Evolutionary conservation across 2,329 filamentous ascomycete genomes (phyloP).

Genomic region (Leptographium procerum): DNA sequence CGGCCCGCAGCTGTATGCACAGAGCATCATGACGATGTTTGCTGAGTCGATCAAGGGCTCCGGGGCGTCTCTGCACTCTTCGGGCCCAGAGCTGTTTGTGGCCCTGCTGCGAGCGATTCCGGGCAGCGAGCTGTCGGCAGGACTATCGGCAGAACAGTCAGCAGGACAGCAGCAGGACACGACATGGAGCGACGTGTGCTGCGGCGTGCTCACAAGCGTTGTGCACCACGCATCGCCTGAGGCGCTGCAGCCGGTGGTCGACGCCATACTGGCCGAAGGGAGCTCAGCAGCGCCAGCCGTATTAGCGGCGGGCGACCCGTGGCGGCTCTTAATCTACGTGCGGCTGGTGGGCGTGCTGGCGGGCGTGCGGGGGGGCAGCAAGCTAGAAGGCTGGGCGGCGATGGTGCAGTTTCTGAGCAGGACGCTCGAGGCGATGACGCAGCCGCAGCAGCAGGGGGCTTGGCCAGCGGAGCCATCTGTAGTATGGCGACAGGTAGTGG

Average conservation of each 20-base stretch:
- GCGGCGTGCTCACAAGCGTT: conserved; percentile 66
- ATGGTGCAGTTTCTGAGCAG: conserved; percentile 46
- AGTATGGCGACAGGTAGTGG: conserved; percentile 48
- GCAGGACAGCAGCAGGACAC: conserved; percentile 15
- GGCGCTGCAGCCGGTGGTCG: conserved; percentile 59
- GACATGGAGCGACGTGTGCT: conserved; percentile 54
- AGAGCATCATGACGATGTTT: conserved; percentile 87
- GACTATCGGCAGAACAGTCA: too few relatives aligned
- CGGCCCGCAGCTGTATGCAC: conserved; percentile 52
- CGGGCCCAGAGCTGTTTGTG: conserved; percentile 40
- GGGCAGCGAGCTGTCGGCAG: conserved; percentile 33
- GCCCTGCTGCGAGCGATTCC: conserved; percentile 40
- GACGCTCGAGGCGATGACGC: conserved; percentile 35
- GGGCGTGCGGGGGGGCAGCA: conserved; percentile 71
- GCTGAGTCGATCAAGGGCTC: conserved; percentile 66
- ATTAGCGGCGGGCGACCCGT: conserved; percentile 17
- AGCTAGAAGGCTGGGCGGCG: conserved; percentile 60
- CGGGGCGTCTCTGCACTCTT: conserved; percentile 48
- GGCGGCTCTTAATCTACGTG: conserved; percentile 36
- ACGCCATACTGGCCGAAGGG: conserved; percentile 44
- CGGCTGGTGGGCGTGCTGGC: conserved; percentile 55
- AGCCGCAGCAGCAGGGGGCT: conserved; percentile 15
- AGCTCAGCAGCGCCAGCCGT: conserved; percentile 26
- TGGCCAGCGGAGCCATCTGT: conserved; percentile 18
- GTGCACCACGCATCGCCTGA: conserved; percentile 71